phyloP scores from a whole-genome alignment of 2,329 filamentous ascomycete species.

The Fusarium sp. region DNA sequence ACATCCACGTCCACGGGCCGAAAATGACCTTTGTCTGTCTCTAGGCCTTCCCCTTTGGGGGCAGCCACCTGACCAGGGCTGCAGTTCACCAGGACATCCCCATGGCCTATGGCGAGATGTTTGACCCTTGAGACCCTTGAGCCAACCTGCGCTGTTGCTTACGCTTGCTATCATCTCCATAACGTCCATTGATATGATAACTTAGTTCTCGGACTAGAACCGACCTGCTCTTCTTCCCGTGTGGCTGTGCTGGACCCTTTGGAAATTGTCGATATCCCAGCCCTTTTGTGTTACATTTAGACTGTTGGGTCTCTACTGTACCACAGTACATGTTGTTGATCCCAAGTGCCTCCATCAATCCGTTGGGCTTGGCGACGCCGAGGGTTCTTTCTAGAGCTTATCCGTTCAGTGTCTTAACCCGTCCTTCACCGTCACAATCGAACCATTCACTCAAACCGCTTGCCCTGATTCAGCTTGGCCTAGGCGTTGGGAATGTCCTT shows the following conservation, averaged over 20 bases:
- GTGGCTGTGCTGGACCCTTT: constrained; percentile 38
- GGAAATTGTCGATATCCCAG: constrained; percentile 16
- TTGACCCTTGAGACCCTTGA: constrained; percentile 3
- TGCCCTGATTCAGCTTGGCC: constrained; percentile 39
- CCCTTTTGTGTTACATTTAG: constrained; percentile 16
- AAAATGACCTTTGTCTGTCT: constrained; percentile 36
- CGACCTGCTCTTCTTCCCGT: constrained; percentile 21
- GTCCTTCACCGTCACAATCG: constrained; percentile 39
- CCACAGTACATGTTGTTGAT: constrained; percentile 10
- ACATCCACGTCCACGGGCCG: constrained; percentile 33
- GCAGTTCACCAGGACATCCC: constrained; percentile 30
- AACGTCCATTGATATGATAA: constrained; percentile 11
- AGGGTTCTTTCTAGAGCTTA: constrained; percentile 15
- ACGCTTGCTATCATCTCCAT: constrained; percentile 7
- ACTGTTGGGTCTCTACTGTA: neutral
- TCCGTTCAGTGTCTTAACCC: constrained; percentile 14
- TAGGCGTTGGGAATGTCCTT: constrained; percentile 36
- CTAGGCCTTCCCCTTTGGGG: constrained; percentile 41
- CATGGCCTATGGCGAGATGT: constrained; percentile 38
- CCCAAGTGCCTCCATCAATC: constrained; percentile 17
- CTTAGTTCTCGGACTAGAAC: constrained; percentile 20
- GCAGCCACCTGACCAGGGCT: constrained; percentile 42
- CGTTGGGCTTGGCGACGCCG: constrained; percentile 19
- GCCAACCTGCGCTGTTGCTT: constrained; percentile 9
- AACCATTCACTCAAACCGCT: constrained; percentile 39